Base-by-base conservation (phyloP, 345 rosid genomes). In the Hirschfeldia incana region DNA sequence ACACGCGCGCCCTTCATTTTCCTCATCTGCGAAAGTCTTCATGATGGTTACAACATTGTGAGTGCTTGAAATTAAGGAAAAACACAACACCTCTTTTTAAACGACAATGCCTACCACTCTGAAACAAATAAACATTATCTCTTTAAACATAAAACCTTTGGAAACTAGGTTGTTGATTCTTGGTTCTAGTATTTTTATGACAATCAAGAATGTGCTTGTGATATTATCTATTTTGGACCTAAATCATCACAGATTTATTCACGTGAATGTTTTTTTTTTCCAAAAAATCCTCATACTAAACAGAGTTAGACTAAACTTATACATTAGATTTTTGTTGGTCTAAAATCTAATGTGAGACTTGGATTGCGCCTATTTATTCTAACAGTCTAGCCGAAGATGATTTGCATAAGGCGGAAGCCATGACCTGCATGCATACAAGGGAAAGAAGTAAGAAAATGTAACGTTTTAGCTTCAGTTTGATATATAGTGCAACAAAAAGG, bases 11-110 rank as follows among this genome's bases (percentile, higher is more conserved):
- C 92, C 99, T 73, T 88, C 88, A 30, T 81, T 66, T 44, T 96
- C 91, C n/a, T 93, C 84, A 82, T 93, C 92, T 65, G 91, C 92
- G 85, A 95, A 74, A 70, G 97, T 93, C 86, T 91, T 95, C 84
- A 93, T 88, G 75, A 90, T 83, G 53, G 85, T 80, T 82, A 76
- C 81, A 46, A 96, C 75, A 53, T 89, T 86, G 84, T 92, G 83
- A 71, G 98, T 92, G 83, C 87, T 79, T 60, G 70, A 86, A 84
- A 94, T 76, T 89, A 86, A 93, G 97, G 90, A 91, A 83, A 59
- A 21, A 68, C 15, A 46, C 53, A 27, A 10, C 57, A 51, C 27
- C n/a, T 44, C 51, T 44, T 44, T 39, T 11, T 39, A 39, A 75
- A 95, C 88, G 28, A 88, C 81, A 90, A 95, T 76, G 72, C 87